Evolutionary conservation across 768 basidiomycete genomes (phyloP), one percentile per base, ranked within the genome.

Genomic region (Lanmaoa rubissima): DNA sequence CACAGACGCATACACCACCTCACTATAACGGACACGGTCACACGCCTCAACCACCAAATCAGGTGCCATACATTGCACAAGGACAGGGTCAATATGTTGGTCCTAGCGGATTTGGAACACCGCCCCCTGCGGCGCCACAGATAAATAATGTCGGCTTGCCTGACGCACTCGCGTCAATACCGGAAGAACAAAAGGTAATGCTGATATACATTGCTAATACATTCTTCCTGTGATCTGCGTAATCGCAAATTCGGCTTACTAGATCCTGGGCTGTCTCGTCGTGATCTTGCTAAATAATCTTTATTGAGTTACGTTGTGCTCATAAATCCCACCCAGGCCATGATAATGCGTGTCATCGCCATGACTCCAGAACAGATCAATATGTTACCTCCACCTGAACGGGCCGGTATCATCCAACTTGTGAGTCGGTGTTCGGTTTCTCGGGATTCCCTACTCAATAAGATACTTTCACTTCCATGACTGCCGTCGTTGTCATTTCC

Each of bases 301-400:
- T 46, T 43, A 17, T 55, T 17, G 14, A 40, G 34, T 54, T 54
- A 21, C n/a, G 48, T 38, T 14, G 12, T 61, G 59, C 62, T 64
- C 58, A 69, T 41, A 12, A 44, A 19, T 19, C n/a, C 28, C 48
- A 35, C 56, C 13, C 57, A 87, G 87, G 82, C 82, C 39, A 83
- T 92, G 73, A 84, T 95, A 38, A 79, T 90, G 74, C 86, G 86
- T 51, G 87, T 95, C 3, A 65, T 94, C 53, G 76, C 82, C 36
- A 89, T 98, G 86, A 88, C 90, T 1, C 84, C 86, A 2, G 92
- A 92, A 39, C 91, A 97, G 69, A 86, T 97, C 55, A 83, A 85
- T 48, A 76, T 78, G 59, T 73, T 96, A 36, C 87, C 91, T 11
- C 84, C 87, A 1, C 73, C 78, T 5, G 92, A 95, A 64, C 79